Base-by-base conservation (phyloP, 495 filamentous ascomycete genomes). In the Staphylotrichum longicolle region DNA sequence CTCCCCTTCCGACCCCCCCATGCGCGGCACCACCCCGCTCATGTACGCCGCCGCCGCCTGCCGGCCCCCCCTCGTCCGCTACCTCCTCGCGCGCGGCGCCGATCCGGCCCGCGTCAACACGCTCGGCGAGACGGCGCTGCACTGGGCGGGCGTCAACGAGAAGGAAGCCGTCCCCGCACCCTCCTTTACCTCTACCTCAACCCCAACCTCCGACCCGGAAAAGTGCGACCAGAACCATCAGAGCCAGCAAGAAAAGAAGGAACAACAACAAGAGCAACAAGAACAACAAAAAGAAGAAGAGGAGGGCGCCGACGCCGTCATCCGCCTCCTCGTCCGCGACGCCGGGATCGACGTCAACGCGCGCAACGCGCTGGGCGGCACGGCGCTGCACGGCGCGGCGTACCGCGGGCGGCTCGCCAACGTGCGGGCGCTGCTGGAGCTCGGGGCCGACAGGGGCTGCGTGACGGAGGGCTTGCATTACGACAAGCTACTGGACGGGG, bases 81-180 rank as follows among this genome's bases (percentile, higher is more conserved):
- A 20, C 27, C 59, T 62, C 7, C 59, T 62, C 9, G 27, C 1
- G 1, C 10, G 41, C n/a, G 59, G 59, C 4, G 59, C 59, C 5
- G 52, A 62, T 12, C 33, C 42, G n/a, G 11, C 7, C n/a, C 9
- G 34, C 12, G 44, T 32, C 10, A 62, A 62, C 11, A 33, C 30
- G 5, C 14, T 62, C 3, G 52, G 52, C 5, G 59, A 62, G 45
- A 56, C 52, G 20, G 37, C 20, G 32, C 51, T 62, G 51, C 52
- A 62, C 27, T 62, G 59, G 59, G 59, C 59, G 34, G 59, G 41
- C 6, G 32, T 44, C 1, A 55, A 50, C 11, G 51, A 27, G 20
- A 27, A 27, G 20, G 20, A 27, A 27, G 20, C 20, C 20, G 20
- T 27, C 20, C 20, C 20, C 20, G 20, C 20, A 27, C 20, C 20